Base-by-base conservation (phyloP, 2,329 filamentous ascomycete species). In the Trichoderma sp. region DNA sequence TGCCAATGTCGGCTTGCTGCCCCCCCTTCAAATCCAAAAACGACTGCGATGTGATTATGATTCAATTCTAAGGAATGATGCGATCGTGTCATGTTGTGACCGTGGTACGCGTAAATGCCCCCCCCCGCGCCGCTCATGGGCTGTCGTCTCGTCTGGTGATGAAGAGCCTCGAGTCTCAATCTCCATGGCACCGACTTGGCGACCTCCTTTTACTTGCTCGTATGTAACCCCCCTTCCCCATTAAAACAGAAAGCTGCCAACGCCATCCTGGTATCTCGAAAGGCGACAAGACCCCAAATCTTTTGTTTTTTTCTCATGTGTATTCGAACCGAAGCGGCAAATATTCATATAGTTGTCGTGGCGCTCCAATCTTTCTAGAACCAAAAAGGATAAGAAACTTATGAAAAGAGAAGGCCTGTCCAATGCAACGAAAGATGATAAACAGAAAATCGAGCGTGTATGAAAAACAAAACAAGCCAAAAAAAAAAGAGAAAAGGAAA, bases 241-340 rank as follows among this genome's bases (percentile, higher is more conserved):
- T 5, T 19, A 68, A 73, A 76, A 72, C 72, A 72, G 59, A 75
- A 75, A 72, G 74, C 71, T 76, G 72, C 71, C 72, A 79, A 80
- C 78, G 77, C 78, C 78, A 74, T 77, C 77, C 78, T 80, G 78
- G 78, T 80, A 80, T 80, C 78, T 79, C 75, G 74, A 79, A 77
- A 67, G 78, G 73, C 76, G 77, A 75, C 70, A 73, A 72, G 74
- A 73, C 71, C 71, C 63, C 53, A 69, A 71, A 69, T 72, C 33
- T 49, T 68, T 67, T 58, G n/a, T 59, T 62, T 35, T 35, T 35
- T 35, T 35, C 60, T 52, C 56, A 66, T 56, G 56, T 49, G 16
- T 70, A 31, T 71, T 71, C 70, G 71, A 71, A 70, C 58, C 71
- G 66, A 69, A 74, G 73, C 75, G 73, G 70, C 68, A 69, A 74